These are phyloP conservation scores for Uromyces viciae-fabae DNA, from an alignment of 1,284 basidiomycete genomes.

Conservation along the genomic window DNA sequence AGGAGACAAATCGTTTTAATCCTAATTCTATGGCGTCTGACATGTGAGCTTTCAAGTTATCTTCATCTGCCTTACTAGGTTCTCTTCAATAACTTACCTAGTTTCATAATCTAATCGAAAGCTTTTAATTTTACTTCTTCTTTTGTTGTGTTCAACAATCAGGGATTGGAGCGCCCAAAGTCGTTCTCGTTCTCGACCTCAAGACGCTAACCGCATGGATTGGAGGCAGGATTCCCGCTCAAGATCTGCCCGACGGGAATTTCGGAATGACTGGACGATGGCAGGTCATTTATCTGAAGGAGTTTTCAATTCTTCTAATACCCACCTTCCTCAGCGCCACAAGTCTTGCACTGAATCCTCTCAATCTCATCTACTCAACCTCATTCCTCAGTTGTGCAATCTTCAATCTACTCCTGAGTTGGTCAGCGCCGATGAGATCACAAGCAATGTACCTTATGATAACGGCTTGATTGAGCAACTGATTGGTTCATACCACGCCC, in stretches of 20 bases:
- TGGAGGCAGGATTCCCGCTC: slow-evolving; percentile 25
- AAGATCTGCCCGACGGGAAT: slow-evolving; percentile 1
- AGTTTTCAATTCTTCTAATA: neutral
- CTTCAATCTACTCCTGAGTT: neutral
- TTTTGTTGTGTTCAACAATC: neutral
- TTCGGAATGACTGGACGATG: neutral
- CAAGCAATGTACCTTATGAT: neutral
- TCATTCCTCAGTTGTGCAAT: neutral
- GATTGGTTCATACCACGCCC: slow-evolving; percentile 27
- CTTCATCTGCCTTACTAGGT: no score
- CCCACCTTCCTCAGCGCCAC: neutral
- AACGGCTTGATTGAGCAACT: slow-evolving; percentile 16
- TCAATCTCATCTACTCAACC: neutral
- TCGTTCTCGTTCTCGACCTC: slow-evolving; percentile 37
- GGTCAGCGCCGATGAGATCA: neutral
- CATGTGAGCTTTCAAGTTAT: slow-evolving; percentile 11
- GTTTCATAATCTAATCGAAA: neutral
- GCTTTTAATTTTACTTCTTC: neutral
- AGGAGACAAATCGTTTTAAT: neutral
- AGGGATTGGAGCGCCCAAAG: slow-evolving; percentile 45
- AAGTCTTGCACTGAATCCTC: neutral
- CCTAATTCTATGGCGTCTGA: slow-evolving; percentile 5
- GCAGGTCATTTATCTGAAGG: neutral
- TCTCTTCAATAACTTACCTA: no score
- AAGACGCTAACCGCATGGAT: slow-evolving; percentile 4